phyloP scores from a whole-genome alignment of 1,284 basidiomycete genomes.

The Phellopilus nigrolimitatus region DNA sequence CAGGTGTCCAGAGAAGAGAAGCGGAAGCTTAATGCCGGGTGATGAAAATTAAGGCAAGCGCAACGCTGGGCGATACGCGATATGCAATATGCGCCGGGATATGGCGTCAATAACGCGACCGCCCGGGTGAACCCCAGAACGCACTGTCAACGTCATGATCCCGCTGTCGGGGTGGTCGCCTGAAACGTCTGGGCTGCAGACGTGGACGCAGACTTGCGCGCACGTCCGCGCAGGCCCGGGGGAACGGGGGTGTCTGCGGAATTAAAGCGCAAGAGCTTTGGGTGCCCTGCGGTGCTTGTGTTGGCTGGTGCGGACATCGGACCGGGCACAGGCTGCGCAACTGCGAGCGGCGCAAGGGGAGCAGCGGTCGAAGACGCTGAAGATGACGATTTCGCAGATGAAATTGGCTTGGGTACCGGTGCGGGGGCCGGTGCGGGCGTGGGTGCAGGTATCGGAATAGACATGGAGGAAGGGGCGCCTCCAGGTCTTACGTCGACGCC shows the following conservation, averaged over 20 bases:
- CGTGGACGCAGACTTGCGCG: neutral
- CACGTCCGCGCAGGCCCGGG: conserved; percentile 13
- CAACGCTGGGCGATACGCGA: too few relatives aligned
- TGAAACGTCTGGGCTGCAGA: neutral
- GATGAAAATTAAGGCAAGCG: too few relatives aligned
- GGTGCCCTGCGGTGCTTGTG: conserved; percentile 8
- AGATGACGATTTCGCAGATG: neutral
- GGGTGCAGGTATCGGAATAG: neutral
- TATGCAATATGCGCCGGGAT: too few relatives aligned
- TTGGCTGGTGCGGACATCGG: neutral
- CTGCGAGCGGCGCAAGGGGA: neutral
- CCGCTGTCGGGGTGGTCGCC: neutral
- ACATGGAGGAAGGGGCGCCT: neutral
- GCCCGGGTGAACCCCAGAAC: too few relatives aligned
- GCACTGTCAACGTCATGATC: too few relatives aligned
- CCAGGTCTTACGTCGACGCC: neutral
- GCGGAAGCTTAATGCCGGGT: too few relatives aligned
- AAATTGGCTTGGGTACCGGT: neutral
- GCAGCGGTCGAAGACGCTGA: neutral
- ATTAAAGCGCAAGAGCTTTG: conserved; percentile 15
- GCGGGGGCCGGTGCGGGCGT: neutral
- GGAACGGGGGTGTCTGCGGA: conserved; percentile 14
- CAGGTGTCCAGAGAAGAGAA: too few relatives aligned
- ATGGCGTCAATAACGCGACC: too few relatives aligned
- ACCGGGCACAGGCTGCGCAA: neutral